Evolutionary conservation across 1,284 basidiomycete species (phyloP).

Genomic region (Moesziomyces sp.): DNA sequence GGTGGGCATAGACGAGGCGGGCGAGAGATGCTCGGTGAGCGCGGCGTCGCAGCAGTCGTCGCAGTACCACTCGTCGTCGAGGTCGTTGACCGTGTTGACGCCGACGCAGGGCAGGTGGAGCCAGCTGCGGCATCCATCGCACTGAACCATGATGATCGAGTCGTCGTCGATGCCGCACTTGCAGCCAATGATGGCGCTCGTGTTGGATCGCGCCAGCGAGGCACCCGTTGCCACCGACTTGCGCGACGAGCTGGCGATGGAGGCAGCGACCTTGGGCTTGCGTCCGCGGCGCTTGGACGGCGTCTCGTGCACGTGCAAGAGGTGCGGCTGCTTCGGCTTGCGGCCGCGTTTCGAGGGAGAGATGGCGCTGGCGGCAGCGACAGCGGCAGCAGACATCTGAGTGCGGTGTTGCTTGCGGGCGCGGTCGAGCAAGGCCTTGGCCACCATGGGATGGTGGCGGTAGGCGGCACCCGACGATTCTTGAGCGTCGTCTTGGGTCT

Average conservation of each 20-base stretch:
- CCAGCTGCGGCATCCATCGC: conserved; percentile 65
- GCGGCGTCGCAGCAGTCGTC: conserved; percentile 51
- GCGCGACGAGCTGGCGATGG: conserved; percentile 34
- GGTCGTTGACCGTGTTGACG: conserved; percentile 57
- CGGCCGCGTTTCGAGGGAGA: conserved; percentile 30
- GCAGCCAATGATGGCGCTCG: conserved; percentile 50
- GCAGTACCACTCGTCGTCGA: conserved; percentile 67
- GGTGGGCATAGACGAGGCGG: conserved; percentile 42
- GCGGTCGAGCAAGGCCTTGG: conserved; percentile 58
- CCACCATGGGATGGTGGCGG: conserved; percentile 62
- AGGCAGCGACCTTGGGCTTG: conserved; percentile 32
- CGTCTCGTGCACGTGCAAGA: conserved; percentile 20
- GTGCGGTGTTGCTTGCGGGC: conserved; percentile 40
- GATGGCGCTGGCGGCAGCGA: conserved; percentile 7
- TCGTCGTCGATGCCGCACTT: conserved; percentile 52
- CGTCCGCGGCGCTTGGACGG: conserved; percentile 35
- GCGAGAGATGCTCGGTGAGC: conserved; percentile 40
- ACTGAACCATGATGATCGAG: conserved; percentile 64
- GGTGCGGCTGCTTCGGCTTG: conserved; percentile 27
- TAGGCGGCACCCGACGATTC: conserved; percentile 20
- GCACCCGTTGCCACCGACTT: conserved; percentile 46
- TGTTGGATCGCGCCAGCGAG: conserved; percentile 32
- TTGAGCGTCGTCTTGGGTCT: conserved; percentile 18
- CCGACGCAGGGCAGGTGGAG: conserved; percentile 66
- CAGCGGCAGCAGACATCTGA: conserved; percentile 26